A percentile compares a stretch with the other conserved stretches of the same genome.
Evolutionary conservation across 164 flowering plant species (phyloP).

Genomic region (Pachysandra terminalis): DNA sequence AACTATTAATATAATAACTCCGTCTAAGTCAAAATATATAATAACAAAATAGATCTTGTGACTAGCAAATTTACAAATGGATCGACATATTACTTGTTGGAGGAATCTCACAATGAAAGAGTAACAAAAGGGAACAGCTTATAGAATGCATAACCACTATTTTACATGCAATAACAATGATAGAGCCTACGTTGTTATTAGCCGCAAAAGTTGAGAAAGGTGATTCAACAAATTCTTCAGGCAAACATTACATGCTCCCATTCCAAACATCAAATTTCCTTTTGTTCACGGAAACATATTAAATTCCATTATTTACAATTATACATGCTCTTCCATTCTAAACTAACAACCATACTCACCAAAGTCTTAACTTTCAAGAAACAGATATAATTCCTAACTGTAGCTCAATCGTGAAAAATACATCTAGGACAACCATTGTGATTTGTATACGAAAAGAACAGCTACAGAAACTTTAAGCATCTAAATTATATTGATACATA

Average conservation of each 20-base stretch:
- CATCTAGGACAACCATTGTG: background rate
- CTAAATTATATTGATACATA: constrained; percentile 5
- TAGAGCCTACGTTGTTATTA: background rate
- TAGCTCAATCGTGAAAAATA: background rate
- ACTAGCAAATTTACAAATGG: too few relatives aligned
- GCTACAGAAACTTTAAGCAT: constrained; percentile 25
- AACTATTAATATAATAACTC: too few relatives aligned
- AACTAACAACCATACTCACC: background rate
- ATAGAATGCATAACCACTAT: background rate
- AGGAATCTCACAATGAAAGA: background rate
- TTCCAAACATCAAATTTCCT: background rate
- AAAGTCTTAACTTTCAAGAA: background rate
- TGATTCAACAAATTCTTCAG: background rate
- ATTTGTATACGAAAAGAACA: constrained; percentile 16
- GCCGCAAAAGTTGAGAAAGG: background rate
- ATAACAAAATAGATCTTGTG: too few relatives aligned
- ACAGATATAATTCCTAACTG: background rate
- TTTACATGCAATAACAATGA: background rate
- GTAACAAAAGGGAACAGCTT: background rate
- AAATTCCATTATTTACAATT: background rate
- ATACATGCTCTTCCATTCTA: background rate
- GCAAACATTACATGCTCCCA: background rate
- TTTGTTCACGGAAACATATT: background rate
- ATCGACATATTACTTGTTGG: too few relatives aligned
- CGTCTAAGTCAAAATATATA: too few relatives aligned